These are phyloP conservation scores for Acanthamoeba sp. DNA, from an alignment of 208 protist genomes.

Conservation along the genomic window DNA sequence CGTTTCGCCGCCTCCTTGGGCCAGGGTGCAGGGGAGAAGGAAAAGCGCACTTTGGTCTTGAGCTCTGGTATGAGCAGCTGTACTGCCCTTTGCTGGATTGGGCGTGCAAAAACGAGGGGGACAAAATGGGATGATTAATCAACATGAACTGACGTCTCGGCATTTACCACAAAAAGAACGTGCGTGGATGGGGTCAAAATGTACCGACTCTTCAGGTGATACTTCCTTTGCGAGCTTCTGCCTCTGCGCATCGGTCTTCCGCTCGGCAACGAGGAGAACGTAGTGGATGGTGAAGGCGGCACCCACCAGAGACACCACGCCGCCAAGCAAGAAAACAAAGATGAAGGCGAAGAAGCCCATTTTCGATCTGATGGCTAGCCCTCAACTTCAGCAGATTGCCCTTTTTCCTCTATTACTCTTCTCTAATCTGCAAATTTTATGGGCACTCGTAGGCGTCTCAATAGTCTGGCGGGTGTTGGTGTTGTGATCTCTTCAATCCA, in stretches of 20 bases:
- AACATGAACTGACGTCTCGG: too few species aligned
- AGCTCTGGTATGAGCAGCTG: constrained; percentile 44
- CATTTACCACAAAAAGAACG: background rate
- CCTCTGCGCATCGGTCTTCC: constrained; percentile 15
- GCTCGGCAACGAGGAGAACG: background rate
- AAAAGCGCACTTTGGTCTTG: constrained; percentile 38
- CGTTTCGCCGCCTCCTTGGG: constrained; percentile 14
- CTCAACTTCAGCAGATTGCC: background rate
- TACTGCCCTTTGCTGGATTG: background rate
- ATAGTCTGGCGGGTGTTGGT: too few species aligned
- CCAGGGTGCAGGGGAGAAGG: background rate
- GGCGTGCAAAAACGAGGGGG: too few species aligned
- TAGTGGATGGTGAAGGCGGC: constrained; percentile 21
- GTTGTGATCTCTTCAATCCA: too few species aligned
- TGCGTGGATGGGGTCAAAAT: background rate
- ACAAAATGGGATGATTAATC: background rate
- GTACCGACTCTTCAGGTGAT: background rate
- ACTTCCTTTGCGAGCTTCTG: background rate
- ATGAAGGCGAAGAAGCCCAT: constrained; percentile 34
- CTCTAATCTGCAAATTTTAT: background rate
- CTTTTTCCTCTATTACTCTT: background rate
- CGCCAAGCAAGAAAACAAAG: constrained; percentile 8
- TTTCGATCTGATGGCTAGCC: background rate
- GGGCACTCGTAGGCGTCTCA: background rate
- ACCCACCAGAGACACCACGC: background rate